Evolutionary conservation across 1,139 yeast species (phyloP), one percentile per base, ranked within the genome.

Genomic region (Yamadazyma friedrichii): DNA sequence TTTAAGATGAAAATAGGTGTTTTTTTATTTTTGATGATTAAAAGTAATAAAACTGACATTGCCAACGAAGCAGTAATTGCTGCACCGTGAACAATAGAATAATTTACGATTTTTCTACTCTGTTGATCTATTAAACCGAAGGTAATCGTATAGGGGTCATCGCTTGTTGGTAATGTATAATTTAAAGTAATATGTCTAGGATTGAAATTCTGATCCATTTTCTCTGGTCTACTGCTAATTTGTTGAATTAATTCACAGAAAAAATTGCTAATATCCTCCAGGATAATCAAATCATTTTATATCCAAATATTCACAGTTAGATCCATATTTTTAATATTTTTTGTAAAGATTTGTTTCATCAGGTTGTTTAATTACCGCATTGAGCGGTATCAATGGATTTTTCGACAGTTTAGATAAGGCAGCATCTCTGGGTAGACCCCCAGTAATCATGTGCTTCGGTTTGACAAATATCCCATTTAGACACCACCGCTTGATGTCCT

Each of bases 1-100:
- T 89, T 88, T 40, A 88, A 63, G 16, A 82, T 60, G 57, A 87
- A 89, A 27, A 88, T 77, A 4, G 89, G 86, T 0, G 89, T 78
- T 32, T 63, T 73, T 51, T 70, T 78, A 42, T 73, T 76, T 38
- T 66, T 72, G 5, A 81, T 68, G 11, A 79, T 59, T 27, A 76
- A 45, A 46, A 61, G 44, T 27, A 65, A 50, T 9, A 61, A 48
- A 4, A 59, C 26, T 15, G 57, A 40, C 22, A 65, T 50, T 1
- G 64, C 40, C 3, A 54, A 45, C 29, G 65, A 58, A 9, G 61
- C 53, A 2, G 71, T 70, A 11, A 67, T 54, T 2, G 62, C 53
- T 13, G 56, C 48, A 3, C 65, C 64, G 38, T 59, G 56, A 10
- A 54, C 43, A 3, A 47, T 42, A 1, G 44, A 38, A 33, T 50